These are phyloP conservation scores for Ceratobasidium sp. DNA, from an alignment of 1,284 basidiomycete genomes.

Conservation along the genomic window DNA sequence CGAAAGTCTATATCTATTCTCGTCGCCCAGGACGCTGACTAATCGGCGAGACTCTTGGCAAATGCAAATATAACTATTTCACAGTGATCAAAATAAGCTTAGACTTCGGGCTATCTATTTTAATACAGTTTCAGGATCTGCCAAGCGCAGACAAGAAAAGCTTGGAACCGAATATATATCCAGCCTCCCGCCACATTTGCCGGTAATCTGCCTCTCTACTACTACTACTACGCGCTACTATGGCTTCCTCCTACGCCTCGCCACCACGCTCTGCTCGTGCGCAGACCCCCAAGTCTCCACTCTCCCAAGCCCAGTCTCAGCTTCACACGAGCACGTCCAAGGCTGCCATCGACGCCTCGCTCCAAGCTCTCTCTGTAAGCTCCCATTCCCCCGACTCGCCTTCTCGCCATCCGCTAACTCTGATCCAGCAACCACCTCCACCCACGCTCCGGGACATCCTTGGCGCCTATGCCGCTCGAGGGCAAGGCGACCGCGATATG, in stretches of 20 bases:
- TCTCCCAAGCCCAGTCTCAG: neutral
- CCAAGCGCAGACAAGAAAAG: constrained; percentile 36
- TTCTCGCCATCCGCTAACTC: neutral
- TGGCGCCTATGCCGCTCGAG: constrained; percentile 80
- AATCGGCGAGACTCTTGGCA: constrained; percentile 24
- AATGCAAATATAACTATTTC: constrained; percentile 5
- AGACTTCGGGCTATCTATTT: neutral
- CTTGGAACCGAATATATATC: constrained; percentile 19
- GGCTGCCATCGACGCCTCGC: constrained; percentile 6
- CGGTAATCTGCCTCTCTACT: neutral
- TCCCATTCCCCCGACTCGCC: neutral
- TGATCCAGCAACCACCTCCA: constrained; percentile 67
- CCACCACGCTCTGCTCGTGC: constrained; percentile 36
- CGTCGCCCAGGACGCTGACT: constrained; percentile 6
- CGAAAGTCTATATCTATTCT: constrained; percentile 8
- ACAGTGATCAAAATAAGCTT: constrained; percentile 23
- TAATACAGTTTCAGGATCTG: constrained; percentile 22
- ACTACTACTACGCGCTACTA: neutral
- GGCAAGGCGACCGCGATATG: constrained; percentile 90
- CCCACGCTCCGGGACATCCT: constrained; percentile 86
- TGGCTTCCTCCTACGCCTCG: constrained; percentile 36
- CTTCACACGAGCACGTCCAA: constrained; percentile 6
- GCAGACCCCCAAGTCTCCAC: constrained; percentile 5
- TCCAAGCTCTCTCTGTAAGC: constrained; percentile 23
- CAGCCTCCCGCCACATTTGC: neutral